phyloP scores from a whole-genome alignment of 106 monocot genomes.

The Acorus calamus region DNA sequence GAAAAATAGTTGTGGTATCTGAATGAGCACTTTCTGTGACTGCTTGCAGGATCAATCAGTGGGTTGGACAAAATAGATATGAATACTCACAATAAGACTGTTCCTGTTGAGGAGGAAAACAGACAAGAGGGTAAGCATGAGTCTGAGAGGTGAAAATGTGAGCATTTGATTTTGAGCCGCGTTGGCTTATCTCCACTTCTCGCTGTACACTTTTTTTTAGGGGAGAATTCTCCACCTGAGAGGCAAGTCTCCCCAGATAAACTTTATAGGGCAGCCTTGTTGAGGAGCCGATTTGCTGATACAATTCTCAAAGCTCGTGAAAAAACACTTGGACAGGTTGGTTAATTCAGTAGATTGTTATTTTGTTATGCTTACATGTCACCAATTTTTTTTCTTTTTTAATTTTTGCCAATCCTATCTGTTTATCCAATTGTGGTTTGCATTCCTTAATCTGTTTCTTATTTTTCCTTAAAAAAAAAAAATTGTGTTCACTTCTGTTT shows the following conservation, averaged over 20 bases:
- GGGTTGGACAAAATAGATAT: conserved; percentile 25
- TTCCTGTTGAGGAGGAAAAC: conserved; percentile 20
- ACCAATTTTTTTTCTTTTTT: background rate
- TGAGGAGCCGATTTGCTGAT: conserved; percentile 20
- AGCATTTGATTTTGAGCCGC: conserved; percentile 25
- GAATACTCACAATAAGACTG: conserved; percentile 16
- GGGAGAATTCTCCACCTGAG: conserved; percentile 21
- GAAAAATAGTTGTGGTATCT: background rate
- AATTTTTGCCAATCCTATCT: too few species aligned
- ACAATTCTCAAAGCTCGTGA: conserved; percentile 22
- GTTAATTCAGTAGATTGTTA: conserved; percentile 2
- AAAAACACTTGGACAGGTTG: conserved; percentile 80
- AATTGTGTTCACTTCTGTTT: too few species aligned
- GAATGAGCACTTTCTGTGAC: background rate
- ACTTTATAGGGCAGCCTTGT: conserved; percentile 64
- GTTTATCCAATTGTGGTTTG: too few species aligned
- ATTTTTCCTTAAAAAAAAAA: too few species aligned
- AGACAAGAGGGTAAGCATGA: conserved; percentile 74
- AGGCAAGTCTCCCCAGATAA: conserved; percentile 58
- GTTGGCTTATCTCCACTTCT: conserved; percentile 24
- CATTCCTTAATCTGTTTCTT: too few species aligned
- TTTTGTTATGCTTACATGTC: background rate
- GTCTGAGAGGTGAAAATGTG: conserved; percentile 18
- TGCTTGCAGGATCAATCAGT: conserved; percentile 29
- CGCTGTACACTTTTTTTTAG: conserved; percentile 36